Base-by-base conservation (phyloP, 495 filamentous ascomycete species). In the Xylaria bambusicola region DNA sequence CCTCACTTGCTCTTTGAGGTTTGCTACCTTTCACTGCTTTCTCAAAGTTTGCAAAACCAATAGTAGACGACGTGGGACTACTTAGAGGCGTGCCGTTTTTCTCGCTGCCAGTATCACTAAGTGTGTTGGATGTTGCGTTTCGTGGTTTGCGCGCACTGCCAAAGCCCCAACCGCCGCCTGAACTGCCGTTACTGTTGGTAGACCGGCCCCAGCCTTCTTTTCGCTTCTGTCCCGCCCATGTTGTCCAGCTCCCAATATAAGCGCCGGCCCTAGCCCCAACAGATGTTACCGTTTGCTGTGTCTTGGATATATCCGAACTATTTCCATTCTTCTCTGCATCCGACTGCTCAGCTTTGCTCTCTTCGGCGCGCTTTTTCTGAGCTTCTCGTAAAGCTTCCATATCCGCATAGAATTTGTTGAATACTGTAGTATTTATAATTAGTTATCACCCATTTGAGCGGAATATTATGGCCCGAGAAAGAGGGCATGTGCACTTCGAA, bases 191-290 rank as follows among this genome's bases (percentile, higher is more conserved):
- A 50, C 62, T 71, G 18, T 47, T 55, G 31, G 62, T 73, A 23
- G 73, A 58, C 7, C 77, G 69, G 46, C 77, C 80, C 78, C 83
- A 84, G 7, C 84, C 81, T 38, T 75, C 77, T 66, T 88, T 91
- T 47, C 88, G 80, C 75, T 95, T 96, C 74, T 98, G 93, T 27
- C 85, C 86, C 6, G 93, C 93, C 94, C 94, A 98, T 2, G 84
- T 76, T n/a, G 92, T 87, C 95, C 95, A 98, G 24, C 91, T 95
- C 49, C 88, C 92, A 47, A 98, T 80, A 65, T 97, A 98, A 5
- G 93, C 88, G 17, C 91, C 83, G 9, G 93, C 93, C 61, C 87
- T 88, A 62, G 86, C 82, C 9, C 87, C 76, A 0, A 89, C 89
- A 1, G 85, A 85, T 56, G 79, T 81, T 13, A 86, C 82, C 5